These are phyloP conservation scores for Aspergillus sp. DNA, from an alignment of 2,329 filamentous ascomycete species.

Conservation along the genomic window DNA sequence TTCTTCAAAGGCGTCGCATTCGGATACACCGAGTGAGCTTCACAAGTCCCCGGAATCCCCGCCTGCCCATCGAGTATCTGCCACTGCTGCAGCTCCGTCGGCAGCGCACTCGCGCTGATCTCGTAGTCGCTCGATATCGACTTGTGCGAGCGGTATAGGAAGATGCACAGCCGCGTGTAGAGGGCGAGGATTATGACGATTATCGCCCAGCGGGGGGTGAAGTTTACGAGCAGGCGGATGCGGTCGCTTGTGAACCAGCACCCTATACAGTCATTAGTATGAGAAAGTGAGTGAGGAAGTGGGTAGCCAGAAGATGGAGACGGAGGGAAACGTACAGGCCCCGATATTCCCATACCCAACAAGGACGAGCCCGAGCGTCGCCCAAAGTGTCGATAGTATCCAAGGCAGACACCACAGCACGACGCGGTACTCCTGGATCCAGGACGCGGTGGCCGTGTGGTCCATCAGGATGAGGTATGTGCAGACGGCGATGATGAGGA, in stretches of 20 bases:
- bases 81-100: slow-evolving; percentile 12
- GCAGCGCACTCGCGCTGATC: neutral
- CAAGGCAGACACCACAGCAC: slow-evolving; percentile 10
- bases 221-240: slow-evolving; percentile 8
- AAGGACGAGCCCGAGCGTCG: slow-evolving; percentile 5
- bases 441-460: slow-evolving; percentile 2
- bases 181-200: slow-evolving; percentile 11
- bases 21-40: neutral
- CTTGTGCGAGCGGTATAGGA: slow-evolving; percentile 12
- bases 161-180: slow-evolving; percentile 12
- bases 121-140: slow-evolving; percentile 10
- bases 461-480: slow-evolving; percentile 17
- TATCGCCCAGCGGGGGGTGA: slow-evolving; percentile 9
- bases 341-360: slow-evolving; percentile 14
- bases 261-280: neutral
- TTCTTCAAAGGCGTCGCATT: slow-evolving; percentile 1
- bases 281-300: neutral
- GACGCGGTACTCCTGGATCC: slow-evolving; percentile 12
- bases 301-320: neutral
- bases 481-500: slow-evolving; percentile 12
- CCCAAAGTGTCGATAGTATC: slow-evolving; percentile 11
- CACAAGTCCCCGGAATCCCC: neutral
- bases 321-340: neutral
- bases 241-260: slow-evolving; percentile 19
- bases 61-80: slow-evolving; percentile 7